phyloP scores from a whole-genome alignment of 768 basidiomycete genomes.

The Termitomyces sp. region DNA sequence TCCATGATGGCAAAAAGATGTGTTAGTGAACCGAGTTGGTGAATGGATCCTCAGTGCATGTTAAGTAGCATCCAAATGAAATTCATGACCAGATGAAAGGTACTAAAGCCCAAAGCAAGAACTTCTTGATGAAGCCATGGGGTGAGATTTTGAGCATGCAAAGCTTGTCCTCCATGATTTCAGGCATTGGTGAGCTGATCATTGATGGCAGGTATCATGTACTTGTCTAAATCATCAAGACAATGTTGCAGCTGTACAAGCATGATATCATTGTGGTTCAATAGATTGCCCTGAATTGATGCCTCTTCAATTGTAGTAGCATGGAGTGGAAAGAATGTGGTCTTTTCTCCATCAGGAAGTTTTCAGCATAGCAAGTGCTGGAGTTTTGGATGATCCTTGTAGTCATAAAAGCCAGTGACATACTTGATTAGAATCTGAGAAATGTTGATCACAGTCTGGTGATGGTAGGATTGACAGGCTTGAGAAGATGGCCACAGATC shows the following conservation, averaged over 20 bases:
- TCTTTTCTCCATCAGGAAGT: conserved; percentile 20
- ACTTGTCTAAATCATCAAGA: conserved; percentile 4
- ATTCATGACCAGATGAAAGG: conserved; percentile 32
- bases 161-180: conserved; percentile 15
- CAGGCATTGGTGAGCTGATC: conserved; percentile 27
- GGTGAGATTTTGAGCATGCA: conserved; percentile 15
- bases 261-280: conserved; percentile 23
- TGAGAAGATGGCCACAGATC: background rate
- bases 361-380: conserved; percentile 14
- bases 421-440: background rate
- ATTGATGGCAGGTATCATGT: conserved; percentile 22
- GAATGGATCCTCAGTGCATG: conserved; percentile 23
- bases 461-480: background rate
- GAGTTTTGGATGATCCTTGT: background rate
- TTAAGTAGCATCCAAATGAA: conserved; percentile 28
- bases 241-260: background rate
- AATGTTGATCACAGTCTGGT: background rate
- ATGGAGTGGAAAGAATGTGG: conserved; percentile 19
- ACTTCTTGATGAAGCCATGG: conserved; percentile 18
- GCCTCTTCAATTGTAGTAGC: conserved; percentile 28
- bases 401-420: background rate
- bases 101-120: conserved; percentile 18
- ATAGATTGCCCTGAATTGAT: conserved; percentile 23
- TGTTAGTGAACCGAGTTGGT: conserved; percentile 21
- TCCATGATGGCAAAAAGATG: conserved; percentile 28